Evolutionary conservation across 331 rosid genomes (phyloP).

Genomic region (Cydonia oblonga): DNA sequence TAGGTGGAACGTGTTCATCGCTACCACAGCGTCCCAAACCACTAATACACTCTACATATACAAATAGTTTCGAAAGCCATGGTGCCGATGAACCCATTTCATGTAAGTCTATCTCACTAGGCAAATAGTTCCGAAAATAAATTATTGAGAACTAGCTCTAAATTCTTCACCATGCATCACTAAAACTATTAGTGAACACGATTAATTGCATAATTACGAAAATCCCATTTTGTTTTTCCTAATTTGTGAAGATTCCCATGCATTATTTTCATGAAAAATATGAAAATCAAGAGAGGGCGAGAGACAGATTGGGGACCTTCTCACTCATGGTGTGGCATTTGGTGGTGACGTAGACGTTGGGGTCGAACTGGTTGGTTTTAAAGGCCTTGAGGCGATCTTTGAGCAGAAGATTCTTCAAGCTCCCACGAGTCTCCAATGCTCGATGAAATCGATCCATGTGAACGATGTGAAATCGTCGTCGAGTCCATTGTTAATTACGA

Average conservation of each 20-base stretch:
- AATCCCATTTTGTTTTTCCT: not conserved
- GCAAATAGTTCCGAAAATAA: too few relatives aligned
- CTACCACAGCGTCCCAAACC: too few relatives aligned
- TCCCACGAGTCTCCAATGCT: slow-evolving; percentile 42
- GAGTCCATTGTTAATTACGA: slow-evolving; percentile 26
- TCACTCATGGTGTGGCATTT: slow-evolving; percentile 72
- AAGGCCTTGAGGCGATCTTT: slow-evolving; percentile 57
- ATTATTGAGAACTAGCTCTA: not conserved
- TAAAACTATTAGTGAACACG: not conserved
- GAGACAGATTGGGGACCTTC: slow-evolving; percentile 29
- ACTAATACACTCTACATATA: too few relatives aligned
- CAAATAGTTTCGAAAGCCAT: too few relatives aligned
- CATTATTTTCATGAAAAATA: not conserved
- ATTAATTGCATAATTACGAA: not conserved
- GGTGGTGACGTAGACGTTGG: slow-evolving; percentile 49
- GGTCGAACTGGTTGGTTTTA: slow-evolving; percentile 56
- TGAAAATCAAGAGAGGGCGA: not conserved
- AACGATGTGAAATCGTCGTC: slow-evolving; percentile 18
- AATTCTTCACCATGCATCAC: not conserved
- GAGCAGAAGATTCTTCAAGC: slow-evolving; percentile 52
- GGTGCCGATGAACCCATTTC: too few relatives aligned
- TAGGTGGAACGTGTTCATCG: too few relatives aligned
- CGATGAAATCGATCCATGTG: slow-evolving; percentile 47
- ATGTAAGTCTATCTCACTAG: too few relatives aligned
- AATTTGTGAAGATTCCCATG: not conserved